Evolutionary conservation across 768 basidiomycete genomes (phyloP).

Genomic region (Suillus sp.): DNA sequence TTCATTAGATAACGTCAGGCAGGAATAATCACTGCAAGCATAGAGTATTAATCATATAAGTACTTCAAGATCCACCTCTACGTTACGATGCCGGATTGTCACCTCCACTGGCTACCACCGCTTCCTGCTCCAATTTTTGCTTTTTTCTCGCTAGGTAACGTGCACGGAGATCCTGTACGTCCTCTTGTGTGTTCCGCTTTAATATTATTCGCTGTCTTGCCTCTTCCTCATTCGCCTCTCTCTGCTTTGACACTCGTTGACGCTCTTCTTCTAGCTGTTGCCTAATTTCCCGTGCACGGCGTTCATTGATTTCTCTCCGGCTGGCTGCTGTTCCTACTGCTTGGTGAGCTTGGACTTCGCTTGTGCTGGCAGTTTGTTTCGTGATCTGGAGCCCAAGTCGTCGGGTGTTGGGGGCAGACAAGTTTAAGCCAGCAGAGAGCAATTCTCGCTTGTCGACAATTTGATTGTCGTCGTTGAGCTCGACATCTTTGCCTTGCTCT

Average conservation of each 20-base stretch:
- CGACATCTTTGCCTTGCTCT: conserved; percentile 80
- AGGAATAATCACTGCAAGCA: not conserved
- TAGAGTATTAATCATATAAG: not conserved
- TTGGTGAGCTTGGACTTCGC: conserved; percentile 55
- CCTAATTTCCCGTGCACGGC: conserved; percentile 76
- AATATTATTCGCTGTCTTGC: conserved; percentile 65
- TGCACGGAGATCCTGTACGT: conserved; percentile 71
- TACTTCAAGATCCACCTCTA: not conserved
- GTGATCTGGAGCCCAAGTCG: conserved; percentile 52
- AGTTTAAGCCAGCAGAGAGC: conserved; percentile 88
- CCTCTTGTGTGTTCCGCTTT: conserved; percentile 75
- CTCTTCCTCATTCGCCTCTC: conserved; percentile 60
- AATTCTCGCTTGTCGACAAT: conserved; percentile 96
- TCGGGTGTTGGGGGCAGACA: conserved; percentile 81
- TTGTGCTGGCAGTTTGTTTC: conserved; percentile 23
- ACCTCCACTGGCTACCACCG: not conserved
- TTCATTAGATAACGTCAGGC: not conserved
- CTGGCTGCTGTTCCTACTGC: conserved; percentile 85
- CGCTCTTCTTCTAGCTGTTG: conserved; percentile 79
- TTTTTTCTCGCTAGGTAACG: conserved; percentile 82
- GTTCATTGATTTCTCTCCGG: conserved; percentile 79
- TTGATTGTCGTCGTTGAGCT: conserved; percentile 96
- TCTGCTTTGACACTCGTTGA: conserved; percentile 57
- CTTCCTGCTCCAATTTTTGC: conserved; percentile 59
- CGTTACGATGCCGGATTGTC: conserved; percentile 19